Conservation (phyloP, 495 filamentous ascomycete species). For the Amniculicola lignicola region DNA sequence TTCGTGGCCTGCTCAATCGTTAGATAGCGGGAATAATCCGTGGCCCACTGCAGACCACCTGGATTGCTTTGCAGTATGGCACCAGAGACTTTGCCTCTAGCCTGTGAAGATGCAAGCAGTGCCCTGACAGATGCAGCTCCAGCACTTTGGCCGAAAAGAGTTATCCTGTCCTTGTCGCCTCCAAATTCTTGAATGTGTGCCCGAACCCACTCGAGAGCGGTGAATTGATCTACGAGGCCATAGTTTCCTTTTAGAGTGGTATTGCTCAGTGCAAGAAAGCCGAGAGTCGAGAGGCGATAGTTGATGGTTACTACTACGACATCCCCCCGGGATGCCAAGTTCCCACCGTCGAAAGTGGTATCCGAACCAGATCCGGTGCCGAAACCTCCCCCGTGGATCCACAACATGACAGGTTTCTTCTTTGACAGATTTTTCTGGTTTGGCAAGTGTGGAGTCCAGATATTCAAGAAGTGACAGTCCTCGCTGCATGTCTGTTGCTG, state of each 20-base stretch:
- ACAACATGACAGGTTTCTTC: constrained; percentile 51
- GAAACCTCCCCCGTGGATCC: constrained; percentile 40
- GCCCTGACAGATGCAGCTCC: constrained; percentile 54
- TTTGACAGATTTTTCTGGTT: constrained; percentile 29
- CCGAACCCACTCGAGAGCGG: constrained; percentile 36
- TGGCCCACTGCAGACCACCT: constrained; percentile 43
- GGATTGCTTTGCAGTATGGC: constrained; percentile 53
- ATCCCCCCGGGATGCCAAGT: constrained; percentile 49
- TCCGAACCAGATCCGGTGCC: constrained; percentile 33
- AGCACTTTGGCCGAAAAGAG: constrained; percentile 54
- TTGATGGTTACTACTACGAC: constrained; percentile 52
- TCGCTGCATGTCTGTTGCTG: constrained; percentile 37
- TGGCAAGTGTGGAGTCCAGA: constrained; percentile 54
- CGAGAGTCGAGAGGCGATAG: constrained; percentile 46
- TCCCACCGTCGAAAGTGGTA: constrained; percentile 47
- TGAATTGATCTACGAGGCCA: constrained; percentile 49
- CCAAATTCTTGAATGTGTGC: constrained; percentile 36
- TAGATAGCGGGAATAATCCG: constrained; percentile 48
- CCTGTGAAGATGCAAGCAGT: constrained; percentile 49
- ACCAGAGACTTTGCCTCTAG: constrained; percentile 48
- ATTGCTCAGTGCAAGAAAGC: constrained; percentile 41
- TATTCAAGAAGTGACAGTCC: constrained; percentile 55
- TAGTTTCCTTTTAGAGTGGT: constrained; percentile 52
- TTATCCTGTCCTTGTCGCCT: constrained; percentile 34
- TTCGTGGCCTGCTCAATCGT: constrained; percentile 46